Evolutionary conservation across 176 grass and related monocot species (phyloP), one percentile per base, ranked within the genome.

Genomic region (Hyparrhenia diplandra): DNA sequence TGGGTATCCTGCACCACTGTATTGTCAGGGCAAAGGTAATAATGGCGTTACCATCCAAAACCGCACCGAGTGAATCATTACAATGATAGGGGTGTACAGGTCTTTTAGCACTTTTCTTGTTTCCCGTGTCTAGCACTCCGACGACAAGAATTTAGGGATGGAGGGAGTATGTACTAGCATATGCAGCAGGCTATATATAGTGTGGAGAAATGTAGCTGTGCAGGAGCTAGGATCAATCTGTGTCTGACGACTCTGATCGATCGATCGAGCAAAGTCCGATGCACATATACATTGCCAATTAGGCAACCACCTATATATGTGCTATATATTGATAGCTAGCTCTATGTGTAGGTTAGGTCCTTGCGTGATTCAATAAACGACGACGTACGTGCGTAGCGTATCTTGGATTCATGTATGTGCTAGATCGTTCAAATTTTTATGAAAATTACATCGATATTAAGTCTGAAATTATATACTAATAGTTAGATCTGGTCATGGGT

Each of bases 201-300:
- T 25, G 28, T 59, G 17, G 45, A 47, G 18, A 73, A 73, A n/a
- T 73, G 27, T 52, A 73, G 71, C 71, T 52, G 23, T 60, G 14
- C 28, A 32, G 71, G 17, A 35, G 71, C 71, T 52, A 51, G 43
- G 71, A 72, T 30, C 16, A 45, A 34, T 74, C 71, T 74, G 29
- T 35, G 71, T 52, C 71, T 34, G 69, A 49, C 69, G 69, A 49
- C 24, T 46, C 42, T 47, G 42, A 72, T 74, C 5, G 43, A 51
- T 52, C 55, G 59, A 54, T 74, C 71, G 46, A 54, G 46, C 47
- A 32, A 32, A 54, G 29, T 74, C 71, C 71, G 71, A 74, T 52
- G 71, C 71, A 49, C 69, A 43, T 49, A 32, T 54, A 34, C 71
- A 54, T 74, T 74, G 30, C 71, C 71, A 74, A 55, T 74, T n/a